These are phyloP conservation scores for Vaucheria bursata DNA, from an alignment of 352 stramenopile species.

Conservation along the genomic window DNA sequence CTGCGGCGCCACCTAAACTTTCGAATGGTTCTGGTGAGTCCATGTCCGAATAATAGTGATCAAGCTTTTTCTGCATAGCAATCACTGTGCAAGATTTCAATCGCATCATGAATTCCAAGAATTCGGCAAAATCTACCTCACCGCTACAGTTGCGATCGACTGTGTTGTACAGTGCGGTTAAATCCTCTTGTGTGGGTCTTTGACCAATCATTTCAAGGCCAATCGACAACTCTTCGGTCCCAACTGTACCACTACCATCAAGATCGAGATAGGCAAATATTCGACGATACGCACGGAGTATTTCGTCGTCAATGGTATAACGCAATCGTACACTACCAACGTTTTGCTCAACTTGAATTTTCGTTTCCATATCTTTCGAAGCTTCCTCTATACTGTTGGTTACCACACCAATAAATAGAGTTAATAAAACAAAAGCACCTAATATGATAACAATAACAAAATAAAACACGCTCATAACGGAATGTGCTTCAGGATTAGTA, in stretches of 20 bases:
- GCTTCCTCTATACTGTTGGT: slow-evolving; percentile 75
- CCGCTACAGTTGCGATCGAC: slow-evolving; percentile 84
- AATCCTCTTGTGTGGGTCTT: slow-evolving; percentile 88
- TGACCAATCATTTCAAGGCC: slow-evolving; percentile 94
- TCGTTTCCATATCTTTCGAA: background rate
- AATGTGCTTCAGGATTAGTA: background rate
- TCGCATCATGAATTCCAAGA: slow-evolving; percentile 63
- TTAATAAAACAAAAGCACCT: slow-evolving; percentile 74
- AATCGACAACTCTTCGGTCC: slow-evolving; percentile 74
- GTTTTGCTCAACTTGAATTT: background rate
- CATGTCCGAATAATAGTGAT: no score
- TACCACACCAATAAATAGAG: slow-evolving; percentile 78
- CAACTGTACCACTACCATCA: slow-evolving; percentile 80
- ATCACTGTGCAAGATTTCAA: background rate
- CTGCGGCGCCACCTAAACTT: background rate
- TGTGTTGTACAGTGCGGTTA: slow-evolving; percentile 93
- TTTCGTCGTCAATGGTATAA: background rate
- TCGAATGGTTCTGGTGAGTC: background rate
- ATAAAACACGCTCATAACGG: slow-evolving; percentile 55
- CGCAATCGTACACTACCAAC: background rate
- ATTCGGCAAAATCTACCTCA: slow-evolving; percentile 93
- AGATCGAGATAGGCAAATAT: slow-evolving; percentile 3
- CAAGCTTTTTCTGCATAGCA: no score
- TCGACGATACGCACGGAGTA: background rate
- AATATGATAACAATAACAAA: slow-evolving; percentile 71